These are phyloP conservation scores for Pochonia chlamydosporia DNA, from an alignment of 2,329 filamentous ascomycete species.

Conservation along the genomic window DNA sequence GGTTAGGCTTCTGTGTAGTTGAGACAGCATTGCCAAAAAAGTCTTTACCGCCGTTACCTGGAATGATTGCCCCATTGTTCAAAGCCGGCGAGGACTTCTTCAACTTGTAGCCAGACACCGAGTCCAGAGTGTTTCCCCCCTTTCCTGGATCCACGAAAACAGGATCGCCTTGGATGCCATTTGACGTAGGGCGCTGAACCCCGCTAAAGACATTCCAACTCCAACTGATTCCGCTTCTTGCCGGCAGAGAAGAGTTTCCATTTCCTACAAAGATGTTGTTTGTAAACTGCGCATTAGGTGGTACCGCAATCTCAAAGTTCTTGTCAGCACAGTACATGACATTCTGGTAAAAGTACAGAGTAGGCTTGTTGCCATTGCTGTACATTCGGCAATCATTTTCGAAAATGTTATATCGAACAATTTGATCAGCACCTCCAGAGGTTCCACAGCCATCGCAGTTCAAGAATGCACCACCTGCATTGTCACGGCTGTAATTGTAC, in stretches of 20 bases:
- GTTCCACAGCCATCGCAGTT: constrained; percentile 20
- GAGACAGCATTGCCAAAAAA: constrained; percentile 16
- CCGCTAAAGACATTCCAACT: constrained; percentile 17
- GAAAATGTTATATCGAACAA: constrained; percentile 21
- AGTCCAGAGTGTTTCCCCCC: constrained; percentile 5
- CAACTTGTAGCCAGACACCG: constrained; percentile 14
- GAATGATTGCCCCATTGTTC: constrained; percentile 11
- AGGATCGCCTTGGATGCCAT: constrained; percentile 13
- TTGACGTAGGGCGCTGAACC: constrained; percentile 9
- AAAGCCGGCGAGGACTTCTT: constrained; percentile 13
- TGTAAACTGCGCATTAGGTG: constrained; percentile 12
- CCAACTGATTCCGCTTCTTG: constrained; percentile 13
- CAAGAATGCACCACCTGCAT: constrained; percentile 19
- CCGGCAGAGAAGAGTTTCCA: constrained; percentile 13
- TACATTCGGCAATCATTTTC: constrained; percentile 19
- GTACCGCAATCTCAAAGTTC: constrained; percentile 15
- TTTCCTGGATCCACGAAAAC: constrained; percentile 11
- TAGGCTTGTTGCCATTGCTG: constrained; percentile 15
- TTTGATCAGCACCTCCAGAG: constrained; percentile 16
- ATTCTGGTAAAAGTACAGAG: constrained; percentile 19
- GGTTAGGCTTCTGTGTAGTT: constrained; percentile 11
- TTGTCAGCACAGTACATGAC: constrained; percentile 18
- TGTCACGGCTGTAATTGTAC: constrained; percentile 21
- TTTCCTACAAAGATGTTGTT: constrained; percentile 21
- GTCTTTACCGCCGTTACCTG: constrained; percentile 14